phyloP scores from a whole-genome alignment of 805 yeast species.

The Saccharomycopsis fibuligera region DNA sequence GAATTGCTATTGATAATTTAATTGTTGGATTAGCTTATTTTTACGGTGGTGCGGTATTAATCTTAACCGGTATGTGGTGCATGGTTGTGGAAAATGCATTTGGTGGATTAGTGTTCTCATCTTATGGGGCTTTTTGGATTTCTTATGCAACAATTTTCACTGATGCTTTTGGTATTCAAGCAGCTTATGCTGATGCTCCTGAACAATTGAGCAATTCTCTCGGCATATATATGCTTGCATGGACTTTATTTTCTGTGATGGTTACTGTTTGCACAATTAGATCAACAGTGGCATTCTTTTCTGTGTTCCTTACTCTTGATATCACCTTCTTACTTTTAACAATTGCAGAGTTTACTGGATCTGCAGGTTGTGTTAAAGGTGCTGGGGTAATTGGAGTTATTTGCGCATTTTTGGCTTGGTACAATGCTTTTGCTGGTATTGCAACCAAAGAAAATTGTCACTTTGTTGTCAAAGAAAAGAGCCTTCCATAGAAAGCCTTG shows the following conservation, averaged over 20 bases:
- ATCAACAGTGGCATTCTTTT: slow-evolving; percentile 57
- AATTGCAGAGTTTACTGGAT: slow-evolving; percentile 42
- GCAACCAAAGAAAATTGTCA: slow-evolving; percentile 54
- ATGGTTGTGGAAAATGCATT: slow-evolving; percentile 55
- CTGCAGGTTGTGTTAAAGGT: slow-evolving; percentile 34
- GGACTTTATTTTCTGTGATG: slow-evolving; percentile 56
- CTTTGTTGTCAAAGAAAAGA: slow-evolving; percentile 27
- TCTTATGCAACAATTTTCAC: slow-evolving; percentile 52
- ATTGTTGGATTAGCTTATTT: slow-evolving; percentile 51
- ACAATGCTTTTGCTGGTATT: slow-evolving; percentile 52
- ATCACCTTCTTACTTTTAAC: slow-evolving; percentile 50
- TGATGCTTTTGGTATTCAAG: slow-evolving; percentile 50
- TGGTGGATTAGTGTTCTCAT: slow-evolving; percentile 55
- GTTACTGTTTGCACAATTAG: slow-evolving; percentile 48
- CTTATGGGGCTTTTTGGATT: slow-evolving; percentile 67
- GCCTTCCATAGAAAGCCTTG: no score
- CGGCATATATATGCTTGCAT: slow-evolving; percentile 52
- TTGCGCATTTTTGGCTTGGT: slow-evolving; percentile 48
- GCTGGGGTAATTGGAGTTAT: slow-evolving; percentile 52
- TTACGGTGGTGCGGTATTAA: slow-evolving; percentile 55
- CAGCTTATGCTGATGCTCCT: slow-evolving; percentile 39
- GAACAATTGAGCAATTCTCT: slow-evolving; percentile 40
- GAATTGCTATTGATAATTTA: slow-evolving; percentile 42
- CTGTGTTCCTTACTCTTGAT: slow-evolving; percentile 44
- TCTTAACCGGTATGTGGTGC: slow-evolving; percentile 62